A percentile compares a stretch with the other conserved stretches of the same genome.
These are phyloP conservation scores for Aspergillus sp. DNA, from an alignment of 2,329 filamentous ascomycete species.

Conservation along the genomic window DNA sequence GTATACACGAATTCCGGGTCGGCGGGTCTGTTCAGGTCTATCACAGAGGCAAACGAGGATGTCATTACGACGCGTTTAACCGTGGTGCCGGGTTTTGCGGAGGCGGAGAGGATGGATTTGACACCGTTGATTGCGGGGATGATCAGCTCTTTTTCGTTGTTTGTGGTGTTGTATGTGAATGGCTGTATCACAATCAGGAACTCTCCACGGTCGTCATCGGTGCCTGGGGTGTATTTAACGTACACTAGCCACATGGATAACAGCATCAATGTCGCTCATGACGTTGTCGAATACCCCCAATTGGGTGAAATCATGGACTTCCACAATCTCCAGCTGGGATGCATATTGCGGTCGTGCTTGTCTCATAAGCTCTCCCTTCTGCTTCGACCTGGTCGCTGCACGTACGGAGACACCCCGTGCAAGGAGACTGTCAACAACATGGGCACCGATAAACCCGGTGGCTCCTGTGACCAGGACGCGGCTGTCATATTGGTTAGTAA, in stretches of 20 bases:
- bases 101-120: slow-evolving; percentile 38
- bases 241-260: slow-evolving; percentile 48
- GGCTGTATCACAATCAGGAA: neutral
- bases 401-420: slow-evolving; percentile 22
- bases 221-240: slow-evolving; percentile 4
- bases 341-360: slow-evolving; percentile 36
- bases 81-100: slow-evolving; percentile 10
- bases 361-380: slow-evolving; percentile 33
- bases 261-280: slow-evolving; percentile 41
- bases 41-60: slow-evolving; percentile 29
- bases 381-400: slow-evolving; percentile 19
- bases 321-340: slow-evolving; percentile 41
- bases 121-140: slow-evolving; percentile 48
- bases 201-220: neutral
- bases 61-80: slow-evolving; percentile 28
- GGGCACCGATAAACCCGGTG: slow-evolving; percentile 28
- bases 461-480: slow-evolving; percentile 26
- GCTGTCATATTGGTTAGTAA: neutral
- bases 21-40: slow-evolving; percentile 17
- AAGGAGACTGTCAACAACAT: slow-evolving; percentile 26
- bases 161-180: neutral
- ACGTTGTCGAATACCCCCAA: slow-evolving; percentile 36
- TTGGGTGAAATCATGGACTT: slow-evolving; percentile 43
- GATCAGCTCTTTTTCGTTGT: slow-evolving; percentile 46
- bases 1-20: slow-evolving; percentile 24